Evolutionary conservation across 352 stramenopile species (phyloP).

Genomic region (Phytophthora aleatoria): DNA sequence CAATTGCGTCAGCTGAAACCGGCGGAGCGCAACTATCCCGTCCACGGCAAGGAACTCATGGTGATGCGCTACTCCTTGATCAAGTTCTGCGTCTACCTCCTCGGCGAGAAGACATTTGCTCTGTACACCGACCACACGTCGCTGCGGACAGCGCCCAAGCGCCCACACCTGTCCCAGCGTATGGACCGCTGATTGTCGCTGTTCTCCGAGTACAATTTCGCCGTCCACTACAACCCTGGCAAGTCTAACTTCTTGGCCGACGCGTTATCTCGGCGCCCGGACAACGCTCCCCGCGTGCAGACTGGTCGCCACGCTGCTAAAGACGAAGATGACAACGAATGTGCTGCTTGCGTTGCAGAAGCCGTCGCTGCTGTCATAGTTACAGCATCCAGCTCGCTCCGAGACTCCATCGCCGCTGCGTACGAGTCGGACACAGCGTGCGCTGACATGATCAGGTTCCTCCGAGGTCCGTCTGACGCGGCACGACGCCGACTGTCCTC

Average conservation of each 20-base stretch:
- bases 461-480: too few species aligned
- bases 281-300: neutral
- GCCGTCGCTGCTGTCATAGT: neutral
- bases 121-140: constrained; percentile 4
- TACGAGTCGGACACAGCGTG: too few species aligned
- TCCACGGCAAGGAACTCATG: neutral
- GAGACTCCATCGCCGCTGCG: too few species aligned
- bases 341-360: neutral
- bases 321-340: constrained; percentile 3
- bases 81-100: too few species aligned
- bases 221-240: neutral
- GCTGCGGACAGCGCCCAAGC: neutral
- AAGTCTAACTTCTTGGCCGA: constrained; percentile 23
- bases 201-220: constrained; percentile 14
- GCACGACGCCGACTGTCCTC: too few species aligned
- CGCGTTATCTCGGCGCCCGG: neutral
- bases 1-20: constrained; percentile 2
- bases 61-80: neutral
- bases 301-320: too few species aligned
- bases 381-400: too few species aligned
- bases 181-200: constrained; percentile 32
- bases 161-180: constrained; percentile 12
- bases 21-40: too few species aligned
- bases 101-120: neutral
- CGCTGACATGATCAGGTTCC: too few species aligned